A percentile compares a stretch with the other conserved stretches of the same genome.
These are phyloP conservation scores for Actinidia chinensis DNA, from an alignment of 179 eudicot genomes.

Conservation along the genomic window DNA sequence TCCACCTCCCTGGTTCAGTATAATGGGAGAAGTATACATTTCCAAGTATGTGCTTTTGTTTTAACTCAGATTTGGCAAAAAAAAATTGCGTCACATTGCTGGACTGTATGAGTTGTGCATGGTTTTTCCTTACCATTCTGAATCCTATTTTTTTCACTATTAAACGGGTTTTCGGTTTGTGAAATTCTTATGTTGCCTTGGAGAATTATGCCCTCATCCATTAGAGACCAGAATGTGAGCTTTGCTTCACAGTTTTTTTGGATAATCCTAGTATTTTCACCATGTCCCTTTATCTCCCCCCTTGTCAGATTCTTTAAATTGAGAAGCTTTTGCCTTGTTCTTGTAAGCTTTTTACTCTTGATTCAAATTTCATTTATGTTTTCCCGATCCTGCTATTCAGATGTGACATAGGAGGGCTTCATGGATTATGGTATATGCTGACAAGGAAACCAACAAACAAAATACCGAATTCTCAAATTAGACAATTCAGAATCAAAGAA, in stretches of 20 bases:
- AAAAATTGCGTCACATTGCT: neutral
- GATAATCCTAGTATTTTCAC: too few relatives aligned
- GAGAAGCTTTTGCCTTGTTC: too few relatives aligned
- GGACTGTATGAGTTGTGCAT: neutral
- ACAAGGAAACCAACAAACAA: neutral
- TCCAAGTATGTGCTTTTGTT: neutral
- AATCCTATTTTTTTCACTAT: neutral
- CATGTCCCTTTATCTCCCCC: neutral
- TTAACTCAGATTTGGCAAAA: neutral
- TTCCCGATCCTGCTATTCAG: neutral
- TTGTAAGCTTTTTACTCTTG: neutral
- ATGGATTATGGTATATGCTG: neutral
- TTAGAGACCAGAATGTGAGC: neutral
- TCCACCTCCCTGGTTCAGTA: neutral
- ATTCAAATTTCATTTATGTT: neutral
- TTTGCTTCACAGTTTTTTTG: neutral
- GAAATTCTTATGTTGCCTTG: neutral
- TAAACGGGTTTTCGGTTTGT: too few relatives aligned
- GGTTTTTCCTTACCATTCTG: neutral
- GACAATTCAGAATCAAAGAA: too few relatives aligned
- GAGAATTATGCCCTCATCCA: neutral
- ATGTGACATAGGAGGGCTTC: neutral
- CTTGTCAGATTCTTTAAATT: neutral
- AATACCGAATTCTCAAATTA: too few relatives aligned
- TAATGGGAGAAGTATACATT: neutral